Percentiles rank a stretch among this genome's conserved stretches.
Evolutionary conservation across 2,329 filamentous ascomycete genomes (phyloP).

Genomic region (Fusarium globosum): DNA sequence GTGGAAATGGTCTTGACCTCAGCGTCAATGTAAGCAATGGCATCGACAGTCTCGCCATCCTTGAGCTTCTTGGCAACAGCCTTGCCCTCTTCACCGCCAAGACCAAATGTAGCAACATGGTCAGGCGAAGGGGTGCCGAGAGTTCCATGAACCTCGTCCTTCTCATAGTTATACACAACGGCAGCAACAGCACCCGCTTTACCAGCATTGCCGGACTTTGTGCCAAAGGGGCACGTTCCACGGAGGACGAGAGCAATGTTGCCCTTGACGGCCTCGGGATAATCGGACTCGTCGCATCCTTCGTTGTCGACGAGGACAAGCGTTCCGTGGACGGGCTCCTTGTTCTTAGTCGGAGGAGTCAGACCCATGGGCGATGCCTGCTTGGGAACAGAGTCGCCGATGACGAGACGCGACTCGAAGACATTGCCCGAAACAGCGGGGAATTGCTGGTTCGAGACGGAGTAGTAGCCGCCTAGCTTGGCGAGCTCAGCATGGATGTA

Average conservation of each 20-base stretch:
- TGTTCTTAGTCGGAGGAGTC: constrained; percentile 72
- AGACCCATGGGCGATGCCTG: constrained; percentile 70
- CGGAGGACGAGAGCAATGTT: constrained; percentile 78
- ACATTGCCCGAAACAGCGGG: constrained; percentile 70
- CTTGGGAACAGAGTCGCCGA: constrained; percentile 63
- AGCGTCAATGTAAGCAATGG: constrained; percentile 70
- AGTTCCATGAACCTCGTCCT: constrained; percentile 73
- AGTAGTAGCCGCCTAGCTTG: constrained; percentile 70
- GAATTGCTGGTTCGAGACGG: constrained; percentile 71
- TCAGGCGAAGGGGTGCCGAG: constrained; percentile 69
- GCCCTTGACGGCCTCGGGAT: constrained; percentile 66
- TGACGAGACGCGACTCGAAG: constrained; percentile 66
- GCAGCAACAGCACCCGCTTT: constrained; percentile 76
- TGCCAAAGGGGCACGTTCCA: constrained; percentile 76
- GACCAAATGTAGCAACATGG: constrained; percentile 75
- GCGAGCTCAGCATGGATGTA: constrained; percentile 70
- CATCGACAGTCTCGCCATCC: constrained; percentile 60
- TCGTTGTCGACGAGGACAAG: constrained; percentile 70
- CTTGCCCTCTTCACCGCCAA: constrained; percentile 69
- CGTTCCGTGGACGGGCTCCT: constrained; percentile 67
- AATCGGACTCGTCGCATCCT: constrained; percentile 74
- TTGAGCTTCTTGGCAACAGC: constrained; percentile 66
- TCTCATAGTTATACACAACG: constrained; percentile 79
- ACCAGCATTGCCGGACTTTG: constrained; percentile 76
- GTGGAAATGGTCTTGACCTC: constrained; percentile 65